A percentile compares a stretch with the other conserved stretches of the same genome.
Evolutionary conservation across 2,329 filamentous ascomycete species (phyloP).

Genomic region (Aspergillus calidoustus): DNA sequence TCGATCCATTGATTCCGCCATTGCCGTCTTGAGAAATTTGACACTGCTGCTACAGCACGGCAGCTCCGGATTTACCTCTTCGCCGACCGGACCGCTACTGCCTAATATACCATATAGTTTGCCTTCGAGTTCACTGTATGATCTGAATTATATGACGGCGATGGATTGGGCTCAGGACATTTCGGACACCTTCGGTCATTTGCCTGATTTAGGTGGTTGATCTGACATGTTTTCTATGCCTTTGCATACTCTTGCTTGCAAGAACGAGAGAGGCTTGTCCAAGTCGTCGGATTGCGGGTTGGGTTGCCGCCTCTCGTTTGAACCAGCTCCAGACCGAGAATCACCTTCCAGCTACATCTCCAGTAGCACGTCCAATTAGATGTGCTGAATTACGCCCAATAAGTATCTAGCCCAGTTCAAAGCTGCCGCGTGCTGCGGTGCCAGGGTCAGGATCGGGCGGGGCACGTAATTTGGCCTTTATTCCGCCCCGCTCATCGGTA

Average conservation of each 20-base stretch:
- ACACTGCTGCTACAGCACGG: neutral
- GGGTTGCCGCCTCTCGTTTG: too few species aligned
- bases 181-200: neutral
- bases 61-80: neutral
- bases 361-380: too few species aligned
- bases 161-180: constrained; percentile 1
- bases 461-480: neutral
- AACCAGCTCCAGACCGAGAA: too few species aligned
- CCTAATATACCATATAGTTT: neutral
- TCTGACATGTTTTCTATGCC: too few species aligned
- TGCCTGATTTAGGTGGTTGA: neutral
- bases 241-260: neutral
- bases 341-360: too few species aligned
- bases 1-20: neutral
- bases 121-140: neutral
- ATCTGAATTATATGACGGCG: neutral
- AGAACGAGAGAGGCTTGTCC: too few species aligned
- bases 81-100: neutral
- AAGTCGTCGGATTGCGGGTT: too few species aligned
- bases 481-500: neutral
- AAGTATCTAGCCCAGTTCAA: too few species aligned
- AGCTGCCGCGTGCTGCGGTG: too few species aligned
- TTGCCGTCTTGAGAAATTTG: neutral
- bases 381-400: too few species aligned
- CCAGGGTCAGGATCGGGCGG: neutral